Evolutionary conservation across 345 rosid species (phyloP), one percentile per base, ranked within the genome.

Genomic region (Syzygium aqueum): DNA sequence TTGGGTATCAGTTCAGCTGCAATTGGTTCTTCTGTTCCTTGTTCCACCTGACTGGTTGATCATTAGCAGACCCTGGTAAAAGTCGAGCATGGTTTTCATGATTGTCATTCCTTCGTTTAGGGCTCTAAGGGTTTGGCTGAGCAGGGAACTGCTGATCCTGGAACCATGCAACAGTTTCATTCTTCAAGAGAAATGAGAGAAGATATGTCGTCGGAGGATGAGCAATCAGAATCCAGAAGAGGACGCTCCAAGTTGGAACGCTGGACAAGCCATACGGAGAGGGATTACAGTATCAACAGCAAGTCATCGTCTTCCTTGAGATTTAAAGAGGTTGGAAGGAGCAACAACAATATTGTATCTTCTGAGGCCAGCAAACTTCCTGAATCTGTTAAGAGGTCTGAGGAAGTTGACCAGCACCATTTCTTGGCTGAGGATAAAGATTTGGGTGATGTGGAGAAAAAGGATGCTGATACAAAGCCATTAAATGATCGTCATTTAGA

Each of bases 221-320:
- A 97, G 88, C 96, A 89, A 77, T 94, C 90, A 87, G 95, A 94
- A 86, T 94, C 96, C 30, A 95, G 91, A 92, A 93, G 94, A 89
- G 98, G 99, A 73, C 96, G 96, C 77, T 94, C 98, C 46, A 95
- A 96, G 90, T 85, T 96, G 90, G 99, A 97, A 90, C 97, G 96
- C 28, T 97, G 99, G 99, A 92, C 95, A 6, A 97, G 98, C 95
- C 98, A 97, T 85, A 94, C 91, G 90, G 98, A 96, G 94, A 94
- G 94, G 91, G 98, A 95, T 89, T 94, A 87, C 91, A 90, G 85
- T 85, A 87, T 93, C 61, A 87, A 90, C 89, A 90, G 87, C 86
- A 95, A 94, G 94, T 77, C 95, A 54, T 92, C 97, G 30, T 91
- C 96, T 89, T 89, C 97, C 77, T 90, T 92, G 85, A 97, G 93